Percentiles rank a stretch among this genome's conserved stretches.
These are phyloP conservation scores for Backusella mclennaniae DNA, from an alignment of 192 early-diverging fungal species.

Conservation along the genomic window DNA sequence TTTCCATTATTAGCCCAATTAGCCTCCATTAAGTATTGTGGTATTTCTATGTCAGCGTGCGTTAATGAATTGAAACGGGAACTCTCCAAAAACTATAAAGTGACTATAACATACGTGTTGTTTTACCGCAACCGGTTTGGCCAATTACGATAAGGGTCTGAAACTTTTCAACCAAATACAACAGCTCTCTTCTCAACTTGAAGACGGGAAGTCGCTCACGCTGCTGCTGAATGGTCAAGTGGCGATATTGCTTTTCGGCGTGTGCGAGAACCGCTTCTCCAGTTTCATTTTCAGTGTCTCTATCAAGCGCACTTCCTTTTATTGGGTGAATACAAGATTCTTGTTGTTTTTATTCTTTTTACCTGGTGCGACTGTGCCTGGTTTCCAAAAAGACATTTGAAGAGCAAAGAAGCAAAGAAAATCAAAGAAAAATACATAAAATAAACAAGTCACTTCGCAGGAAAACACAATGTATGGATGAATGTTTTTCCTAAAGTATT, in stretches of 20 bases:
- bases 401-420: background rate
- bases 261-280: constrained; percentile 45
- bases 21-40: constrained; percentile 76
- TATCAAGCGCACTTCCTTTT: constrained; percentile 61
- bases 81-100: background rate
- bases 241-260: constrained; percentile 54
- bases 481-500: background rate
- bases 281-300: constrained; percentile 60
- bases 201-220: constrained; percentile 85
- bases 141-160: constrained; percentile 75
- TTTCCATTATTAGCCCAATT: constrained; percentile 64
- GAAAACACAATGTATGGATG: background rate
- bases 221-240: constrained; percentile 71
- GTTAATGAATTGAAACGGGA: background rate
- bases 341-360: background rate
- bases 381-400: constrained; percentile 61
- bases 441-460: background rate
- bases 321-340: background rate
- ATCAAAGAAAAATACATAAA: background rate
- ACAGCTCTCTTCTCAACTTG: constrained; percentile 64
- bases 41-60: constrained; percentile 53
- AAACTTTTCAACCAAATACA: constrained; percentile 65
- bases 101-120: constrained; percentile 61
- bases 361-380: constrained; percentile 58
- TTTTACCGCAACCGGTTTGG: constrained; percentile 80